Conservation (phyloP, 2,329 filamentous ascomycete genomes). For the Xylariaceae sp. region DNA sequence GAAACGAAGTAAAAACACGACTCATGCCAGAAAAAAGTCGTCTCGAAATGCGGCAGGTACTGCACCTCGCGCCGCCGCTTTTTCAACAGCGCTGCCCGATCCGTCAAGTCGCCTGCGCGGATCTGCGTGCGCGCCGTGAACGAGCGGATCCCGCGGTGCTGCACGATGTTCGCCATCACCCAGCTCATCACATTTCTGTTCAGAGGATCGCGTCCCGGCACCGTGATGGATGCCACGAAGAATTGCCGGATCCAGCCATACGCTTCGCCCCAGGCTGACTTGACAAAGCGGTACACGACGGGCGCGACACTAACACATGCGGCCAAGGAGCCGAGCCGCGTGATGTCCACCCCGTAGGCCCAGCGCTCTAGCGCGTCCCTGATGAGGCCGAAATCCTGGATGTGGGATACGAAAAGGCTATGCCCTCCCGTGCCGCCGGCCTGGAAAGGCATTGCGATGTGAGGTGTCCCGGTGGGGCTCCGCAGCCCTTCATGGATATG, state of each 20-base stretch:
- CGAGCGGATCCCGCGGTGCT: constrained; percentile 36
- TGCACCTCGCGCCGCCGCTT: constrained; percentile 39
- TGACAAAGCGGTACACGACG: constrained; percentile 37
- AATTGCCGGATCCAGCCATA: constrained; percentile 39
- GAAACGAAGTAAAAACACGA: constrained; percentile 42
- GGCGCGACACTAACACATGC: constrained; percentile 41
- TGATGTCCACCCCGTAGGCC: constrained; percentile 41
- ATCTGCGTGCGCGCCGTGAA: constrained; percentile 42
- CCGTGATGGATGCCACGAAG: constrained; percentile 41
- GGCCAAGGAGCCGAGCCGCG: constrained; percentile 41
- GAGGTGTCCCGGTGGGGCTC: background rate
- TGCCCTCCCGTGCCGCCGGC: constrained; percentile 20
- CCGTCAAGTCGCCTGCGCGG: constrained; percentile 30
- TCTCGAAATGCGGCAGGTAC: constrained; percentile 42
- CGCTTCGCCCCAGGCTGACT: constrained; percentile 34
- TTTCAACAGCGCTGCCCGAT: constrained; percentile 38
- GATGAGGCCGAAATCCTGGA: constrained; percentile 34
- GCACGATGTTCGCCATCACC: constrained; percentile 38
- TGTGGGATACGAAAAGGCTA: constrained; percentile 26
- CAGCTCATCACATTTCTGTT: constrained; percentile 43
- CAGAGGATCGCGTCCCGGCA: constrained; percentile 41
- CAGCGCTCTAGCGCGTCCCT: constrained; percentile 36
- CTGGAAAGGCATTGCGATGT: constrained; percentile 23
- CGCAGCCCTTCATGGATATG: background rate
- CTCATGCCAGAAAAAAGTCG: constrained; percentile 46